Base-by-base conservation (phyloP, 225 moss, liverwort and hornwort species). In the Physcomitrellopsis africana region DNA sequence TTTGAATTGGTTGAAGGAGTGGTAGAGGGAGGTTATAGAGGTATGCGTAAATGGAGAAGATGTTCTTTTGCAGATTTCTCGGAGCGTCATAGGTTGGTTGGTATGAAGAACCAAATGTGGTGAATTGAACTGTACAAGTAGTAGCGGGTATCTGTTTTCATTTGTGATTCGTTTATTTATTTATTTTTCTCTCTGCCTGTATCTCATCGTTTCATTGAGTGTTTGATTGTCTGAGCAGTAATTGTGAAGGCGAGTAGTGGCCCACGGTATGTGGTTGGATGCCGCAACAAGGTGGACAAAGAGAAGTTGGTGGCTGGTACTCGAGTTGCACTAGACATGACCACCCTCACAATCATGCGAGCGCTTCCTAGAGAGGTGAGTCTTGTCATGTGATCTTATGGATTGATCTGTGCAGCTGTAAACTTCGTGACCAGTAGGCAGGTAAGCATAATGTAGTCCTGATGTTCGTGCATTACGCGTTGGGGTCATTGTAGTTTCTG, bases 171-270 rank as follows among this genome's bases (percentile, higher is more conserved):
- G 4, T 37, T 37, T 2, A 37, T 37, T 2, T 7, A 4, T 37
- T 37, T 37, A 37, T 37, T 37, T 37, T 37, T 37, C 4, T 4
- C 7, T 37, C 32, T 37, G 32, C 32, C 32, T 37, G 32, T 7
- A 37, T 37, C 32, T 37, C 32, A 37, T 37, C 32, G 4, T 37
- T 37, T 37, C 32, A 37, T 37, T 7, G 32, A 37, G 32, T 2
- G 32, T 37, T 37, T 37, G 32, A 37, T 37, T 37, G 32, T 37
- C 14, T 65, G 58, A 55, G 0, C 86, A 96, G 92, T 94, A 77
- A 96, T 96, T 77, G 96, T 96, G 63, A 96, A 96, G 87, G 96
- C 96, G 60, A 96, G 94, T 85, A 96, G 96, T 89, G 96, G 96
- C 63, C 96, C 94, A 7, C 89, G 96, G 15, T 96, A 96, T 70